phyloP scores from a whole-genome alignment of 1,284 basidiomycete species.

The Cryptococcus wingfieldii region DNA sequence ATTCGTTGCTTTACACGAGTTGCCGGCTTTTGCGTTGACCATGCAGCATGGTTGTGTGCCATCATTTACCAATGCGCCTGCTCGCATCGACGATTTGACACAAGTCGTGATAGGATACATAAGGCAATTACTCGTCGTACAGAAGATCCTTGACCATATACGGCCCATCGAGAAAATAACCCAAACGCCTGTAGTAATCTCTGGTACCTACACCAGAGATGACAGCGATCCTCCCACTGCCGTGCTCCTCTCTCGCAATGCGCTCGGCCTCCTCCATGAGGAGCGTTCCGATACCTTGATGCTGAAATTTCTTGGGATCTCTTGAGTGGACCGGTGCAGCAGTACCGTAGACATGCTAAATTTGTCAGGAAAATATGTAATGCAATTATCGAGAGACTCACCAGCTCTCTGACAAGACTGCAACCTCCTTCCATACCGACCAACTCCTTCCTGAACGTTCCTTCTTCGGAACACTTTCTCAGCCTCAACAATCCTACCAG shows the following conservation, averaged over 20 bases:
- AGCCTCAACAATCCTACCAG: conserved; percentile 88
- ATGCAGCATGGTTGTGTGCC: neutral
- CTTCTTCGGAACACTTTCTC: conserved; percentile 91
- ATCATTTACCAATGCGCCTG: neutral
- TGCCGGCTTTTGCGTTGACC: neutral
- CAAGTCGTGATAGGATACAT: no score
- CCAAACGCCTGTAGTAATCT: conserved; percentile 89
- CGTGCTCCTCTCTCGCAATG: conserved; percentile 97
- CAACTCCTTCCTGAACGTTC: conserved; percentile 93
- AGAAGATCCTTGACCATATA: conserved; percentile 81
- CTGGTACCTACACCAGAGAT: conserved; percentile 94
- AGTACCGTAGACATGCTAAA: conserved; percentile 89
- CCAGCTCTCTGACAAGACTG: conserved; percentile 89
- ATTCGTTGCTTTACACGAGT: neutral
- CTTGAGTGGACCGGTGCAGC: conserved; percentile 95
- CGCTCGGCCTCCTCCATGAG: conserved; percentile 99
- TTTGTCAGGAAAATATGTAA: neutral
- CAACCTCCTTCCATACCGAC: conserved; percentile 71
- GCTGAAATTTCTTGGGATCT: conserved; percentile 97
- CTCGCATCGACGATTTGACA: neutral
- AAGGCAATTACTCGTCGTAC: conserved; percentile 15
- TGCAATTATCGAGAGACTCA: conserved; percentile 20
- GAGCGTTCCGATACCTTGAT: conserved; percentile 95
- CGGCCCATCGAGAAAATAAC: conserved; percentile 91
- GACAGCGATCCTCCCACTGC: conserved; percentile 76